A percentile compares a stretch with the other conserved stretches of the same genome.
Conservation (phyloP, 345 rosid species). For the Mallotus nudiflorus region DNA sequence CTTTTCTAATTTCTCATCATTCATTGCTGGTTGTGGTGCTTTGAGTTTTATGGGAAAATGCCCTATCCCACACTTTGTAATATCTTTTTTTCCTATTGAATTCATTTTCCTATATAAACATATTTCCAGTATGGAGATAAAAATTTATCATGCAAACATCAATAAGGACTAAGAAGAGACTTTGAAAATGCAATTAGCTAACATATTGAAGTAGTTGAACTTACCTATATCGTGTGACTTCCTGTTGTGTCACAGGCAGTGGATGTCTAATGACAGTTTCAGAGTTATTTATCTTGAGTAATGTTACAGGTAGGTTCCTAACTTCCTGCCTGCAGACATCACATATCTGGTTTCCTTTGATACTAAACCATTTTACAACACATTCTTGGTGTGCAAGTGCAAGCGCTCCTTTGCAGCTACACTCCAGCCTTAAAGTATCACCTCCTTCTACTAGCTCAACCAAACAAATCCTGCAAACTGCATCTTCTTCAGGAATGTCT, state of each 20-base stretch:
- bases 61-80: not conserved
- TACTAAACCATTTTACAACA: slow-evolving; percentile 65
- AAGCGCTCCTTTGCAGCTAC: slow-evolving; percentile 67
- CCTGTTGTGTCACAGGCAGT: slow-evolving; percentile 28
- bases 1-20: not conserved
- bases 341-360: slow-evolving; percentile 58
- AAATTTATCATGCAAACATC: not conserved
- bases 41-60: not conserved
- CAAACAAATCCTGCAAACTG: slow-evolving; percentile 63
- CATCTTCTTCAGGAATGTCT: slow-evolving; percentile 64
- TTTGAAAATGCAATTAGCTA: not conserved
- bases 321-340: slow-evolving; percentile 65
- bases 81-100: not conserved
- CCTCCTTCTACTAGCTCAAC: slow-evolving; percentile 60
- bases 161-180: not conserved
- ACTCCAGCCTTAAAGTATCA: slow-evolving; percentile 58
- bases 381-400: slow-evolving; percentile 70
- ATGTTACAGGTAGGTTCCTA: slow-evolving; percentile 53
- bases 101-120: not conserved
- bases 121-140: not conserved
- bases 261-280: slow-evolving; percentile 34
- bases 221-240: slow-evolving; percentile 43
- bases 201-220: slow-evolving; percentile 9
- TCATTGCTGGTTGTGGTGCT: not conserved
- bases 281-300: slow-evolving; percentile 43